Evolutionary conservation across 768 basidiomycete genomes (phyloP).

Genomic region (Phlebiopsis gigantea): DNA sequence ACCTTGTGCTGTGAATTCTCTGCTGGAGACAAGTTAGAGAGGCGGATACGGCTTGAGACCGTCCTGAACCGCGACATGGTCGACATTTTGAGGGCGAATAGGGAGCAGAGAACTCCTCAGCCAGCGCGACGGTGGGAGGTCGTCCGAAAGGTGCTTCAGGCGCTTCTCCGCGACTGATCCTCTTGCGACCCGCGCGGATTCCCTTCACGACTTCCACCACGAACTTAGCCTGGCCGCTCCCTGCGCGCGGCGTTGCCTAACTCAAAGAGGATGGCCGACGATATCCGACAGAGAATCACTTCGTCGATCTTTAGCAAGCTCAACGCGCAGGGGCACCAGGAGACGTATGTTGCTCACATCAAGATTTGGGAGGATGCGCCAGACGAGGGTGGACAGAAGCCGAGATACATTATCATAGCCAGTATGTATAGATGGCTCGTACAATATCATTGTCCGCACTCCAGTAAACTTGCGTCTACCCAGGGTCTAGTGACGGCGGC

Average conservation of each 20-base stretch:
- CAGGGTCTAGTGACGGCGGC: constrained; percentile 56
- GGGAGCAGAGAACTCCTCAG: background rate
- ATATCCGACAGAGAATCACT: constrained; percentile 68
- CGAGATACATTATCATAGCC: constrained; percentile 86
- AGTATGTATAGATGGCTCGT: constrained; percentile 49
- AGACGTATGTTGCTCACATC: constrained; percentile 81
- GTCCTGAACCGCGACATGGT: constrained; percentile 28
- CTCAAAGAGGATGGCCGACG: constrained; percentile 32
- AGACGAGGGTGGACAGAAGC: constrained; percentile 71
- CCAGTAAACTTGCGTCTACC: constrained; percentile 2
- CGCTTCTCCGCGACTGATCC: background rate
- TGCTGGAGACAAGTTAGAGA: constrained; percentile 74
- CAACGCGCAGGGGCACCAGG: constrained; percentile 60
- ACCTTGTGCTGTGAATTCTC: constrained; percentile 67
- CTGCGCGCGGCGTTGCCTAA: background rate
- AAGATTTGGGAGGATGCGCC: constrained; percentile 89
- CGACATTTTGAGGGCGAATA: constrained; percentile 26
- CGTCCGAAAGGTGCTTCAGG: constrained; percentile 1
- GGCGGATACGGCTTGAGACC: constrained; percentile 42
- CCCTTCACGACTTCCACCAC: background rate
- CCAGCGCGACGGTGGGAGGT: background rate
- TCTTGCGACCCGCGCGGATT: background rate
- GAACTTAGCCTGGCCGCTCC: background rate
- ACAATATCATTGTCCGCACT: background rate
- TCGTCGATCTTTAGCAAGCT: constrained; percentile 77